These are phyloP conservation scores for Phaeodactylum tricornutum DNA, from an alignment of 108 stramenopile genomes.

Conservation along the genomic window DNA sequence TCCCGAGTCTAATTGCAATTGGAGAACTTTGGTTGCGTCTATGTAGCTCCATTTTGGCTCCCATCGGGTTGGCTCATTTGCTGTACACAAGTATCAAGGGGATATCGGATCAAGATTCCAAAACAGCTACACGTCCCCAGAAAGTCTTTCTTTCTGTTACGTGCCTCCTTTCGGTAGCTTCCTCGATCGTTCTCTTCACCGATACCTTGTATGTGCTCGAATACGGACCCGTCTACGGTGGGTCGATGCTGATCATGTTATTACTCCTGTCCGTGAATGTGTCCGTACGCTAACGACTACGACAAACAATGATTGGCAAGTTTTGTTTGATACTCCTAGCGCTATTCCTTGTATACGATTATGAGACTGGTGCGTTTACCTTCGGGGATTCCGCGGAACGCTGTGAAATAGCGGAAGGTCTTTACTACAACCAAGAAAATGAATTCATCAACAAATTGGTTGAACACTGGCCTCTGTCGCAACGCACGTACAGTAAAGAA, in stretches of 20 bases:
- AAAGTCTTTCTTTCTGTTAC: not conserved
- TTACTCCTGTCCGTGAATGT: constrained; percentile 26
- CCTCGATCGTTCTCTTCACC: constrained; percentile 53
- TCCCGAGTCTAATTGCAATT: constrained; percentile 53
- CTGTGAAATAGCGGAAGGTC: constrained; percentile 36
- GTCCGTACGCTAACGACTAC: too few species aligned
- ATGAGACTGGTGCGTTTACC: constrained; percentile 1
- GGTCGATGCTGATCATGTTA: constrained; percentile 20
- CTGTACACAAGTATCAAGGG: not conserved
- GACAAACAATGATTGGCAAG: too few species aligned
- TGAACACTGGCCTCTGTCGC: constrained; percentile 39
- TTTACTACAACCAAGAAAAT: constrained; percentile 47
- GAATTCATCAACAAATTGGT: constrained; percentile 33
- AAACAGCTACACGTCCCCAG: not conserved
- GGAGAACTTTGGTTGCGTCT: constrained; percentile 69
- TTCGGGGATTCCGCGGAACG: constrained; percentile 14
- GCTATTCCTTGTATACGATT: constrained; percentile 12
- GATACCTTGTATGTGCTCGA: constrained; percentile 61
- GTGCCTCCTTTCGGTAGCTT: constrained; percentile 32
- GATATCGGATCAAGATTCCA: not conserved
- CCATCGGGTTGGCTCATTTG: constrained; percentile 24
- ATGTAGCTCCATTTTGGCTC: constrained; percentile 33
- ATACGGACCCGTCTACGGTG: constrained; percentile 41
- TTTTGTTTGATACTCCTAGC: too few species aligned
- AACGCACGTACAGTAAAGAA: constrained; percentile 32